Percentiles rank a stretch among this genome's conserved stretches.
phyloP scores from a whole-genome alignment of 2,329 filamentous ascomycete species.

The Colletotrichum echinochloae region DNA sequence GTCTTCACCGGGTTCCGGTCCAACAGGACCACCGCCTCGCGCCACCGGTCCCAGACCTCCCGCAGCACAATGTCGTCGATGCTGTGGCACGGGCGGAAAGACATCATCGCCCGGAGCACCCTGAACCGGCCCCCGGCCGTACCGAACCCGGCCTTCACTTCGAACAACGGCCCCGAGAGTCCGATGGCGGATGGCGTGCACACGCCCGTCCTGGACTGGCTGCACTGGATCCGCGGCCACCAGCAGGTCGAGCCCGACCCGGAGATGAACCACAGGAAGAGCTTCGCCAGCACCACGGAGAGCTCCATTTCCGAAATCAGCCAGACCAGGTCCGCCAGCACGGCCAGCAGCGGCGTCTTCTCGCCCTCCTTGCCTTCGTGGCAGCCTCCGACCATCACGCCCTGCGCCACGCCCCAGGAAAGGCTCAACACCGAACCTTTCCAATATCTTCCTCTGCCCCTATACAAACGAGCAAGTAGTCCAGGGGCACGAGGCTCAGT shows the following conservation, averaged over 20 bases:
- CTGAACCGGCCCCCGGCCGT: neutral
- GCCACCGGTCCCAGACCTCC: conserved; percentile 12
- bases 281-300: conserved; percentile 19
- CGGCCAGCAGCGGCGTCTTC: conserved; percentile 34
- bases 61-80: conserved; percentile 37
- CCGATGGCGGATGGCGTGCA: conserved; percentile 11
- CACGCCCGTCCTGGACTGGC: conserved; percentile 34
- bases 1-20: neutral
- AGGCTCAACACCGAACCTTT: neutral
- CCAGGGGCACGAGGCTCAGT: neutral
- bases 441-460: conserved; percentile 10
- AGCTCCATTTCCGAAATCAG: conserved; percentile 18
- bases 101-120: conserved; percentile 30
- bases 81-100: conserved; percentile 34
- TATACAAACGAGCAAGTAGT: neutral
- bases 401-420: neutral
- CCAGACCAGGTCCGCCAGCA: conserved; percentile 5
- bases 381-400: conserved; percentile 5
- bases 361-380: conserved; percentile 25
- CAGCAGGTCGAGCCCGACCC: conserved; percentile 23
- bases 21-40: conserved; percentile 2
- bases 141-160: neutral
- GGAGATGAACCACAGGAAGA: conserved; percentile 36
- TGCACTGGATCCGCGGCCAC: conserved; percentile 29
- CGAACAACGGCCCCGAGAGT: conserved; percentile 5